Evolutionary conservation across 192 early-diverging fungal species (phyloP).

Genomic region (Backusella australiensis): DNA sequence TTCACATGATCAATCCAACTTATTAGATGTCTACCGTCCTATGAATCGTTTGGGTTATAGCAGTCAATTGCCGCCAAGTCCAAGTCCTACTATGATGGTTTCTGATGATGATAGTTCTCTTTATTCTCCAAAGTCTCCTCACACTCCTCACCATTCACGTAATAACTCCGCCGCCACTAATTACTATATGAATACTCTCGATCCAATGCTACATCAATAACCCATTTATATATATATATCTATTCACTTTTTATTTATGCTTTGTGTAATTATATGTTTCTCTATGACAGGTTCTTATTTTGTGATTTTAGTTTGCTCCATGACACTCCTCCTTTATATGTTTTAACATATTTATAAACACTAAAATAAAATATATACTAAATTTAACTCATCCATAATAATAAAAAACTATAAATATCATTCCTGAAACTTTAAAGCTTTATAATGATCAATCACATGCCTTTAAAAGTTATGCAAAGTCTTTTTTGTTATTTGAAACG

Average conservation of each 20-base stretch:
- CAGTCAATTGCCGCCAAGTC: slow-evolving; percentile 22
- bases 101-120: slow-evolving; percentile 24
- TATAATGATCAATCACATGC: not conserved
- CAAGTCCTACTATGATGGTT: slow-evolving; percentile 20
- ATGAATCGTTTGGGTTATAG: not conserved
- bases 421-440: not conserved
- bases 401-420: not conserved
- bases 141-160: slow-evolving; percentile 5
- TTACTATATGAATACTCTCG: not conserved
- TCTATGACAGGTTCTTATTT: not conserved
- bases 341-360: not conserved
- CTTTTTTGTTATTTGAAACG: not conserved
- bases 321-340: not conserved
- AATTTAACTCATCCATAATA: not conserved
- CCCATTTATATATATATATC: not conserved
- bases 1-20: slow-evolving; percentile 7
- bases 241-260: not conserved
- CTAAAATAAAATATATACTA: not conserved
- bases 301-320: not conserved
- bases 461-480: not conserved
- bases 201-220: not conserved
- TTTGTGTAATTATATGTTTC: not conserved
- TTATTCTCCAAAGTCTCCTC: slow-evolving; percentile 16
- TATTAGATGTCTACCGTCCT: slow-evolving; percentile 1
- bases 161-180: not conserved